These are phyloP conservation scores for Avicennia marina DNA, from an alignment of 257 asterid species.

Conservation along the genomic window DNA sequence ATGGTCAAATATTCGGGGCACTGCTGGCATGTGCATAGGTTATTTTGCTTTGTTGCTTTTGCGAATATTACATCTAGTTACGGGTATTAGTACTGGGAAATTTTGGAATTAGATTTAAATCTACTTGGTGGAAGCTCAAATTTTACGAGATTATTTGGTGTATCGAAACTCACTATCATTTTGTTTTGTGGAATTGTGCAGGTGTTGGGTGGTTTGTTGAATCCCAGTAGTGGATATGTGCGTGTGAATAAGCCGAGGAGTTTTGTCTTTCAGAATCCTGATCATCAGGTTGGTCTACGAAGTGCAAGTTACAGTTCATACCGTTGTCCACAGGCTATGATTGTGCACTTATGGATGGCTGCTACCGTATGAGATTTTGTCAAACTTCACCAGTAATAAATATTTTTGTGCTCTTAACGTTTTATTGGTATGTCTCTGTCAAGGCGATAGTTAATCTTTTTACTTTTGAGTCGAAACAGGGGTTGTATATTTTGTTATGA, in stretches of 20 bases:
- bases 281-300: conserved; percentile 66
- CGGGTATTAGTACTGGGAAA: too few species aligned
- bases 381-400: too few species aligned
- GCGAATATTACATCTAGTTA: too few species aligned
- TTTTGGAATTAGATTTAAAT: conserved; percentile 1
- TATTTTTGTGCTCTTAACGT: neutral
- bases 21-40: neutral
- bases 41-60: too few species aligned
- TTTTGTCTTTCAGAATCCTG: conserved; percentile 95
- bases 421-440: too few species aligned
- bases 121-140: neutral
- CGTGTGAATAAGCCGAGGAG: conserved; percentile 77
- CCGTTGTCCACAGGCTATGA: neutral
- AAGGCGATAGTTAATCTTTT: too few species aligned
- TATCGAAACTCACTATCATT: neutral
- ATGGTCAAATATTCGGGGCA: neutral
- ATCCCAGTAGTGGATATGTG: conserved; percentile 62
- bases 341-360: too few species aligned
- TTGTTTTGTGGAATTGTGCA: conserved; percentile 22
- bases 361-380: too few species aligned
- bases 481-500: neutral
- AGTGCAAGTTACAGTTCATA: neutral
- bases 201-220: conserved; percentile 87
- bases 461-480: too few species aligned
- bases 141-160: neutral